Conservation (phyloP, 2,329 filamentous ascomycete genomes). For the Davidsoniella virescens region DNA sequence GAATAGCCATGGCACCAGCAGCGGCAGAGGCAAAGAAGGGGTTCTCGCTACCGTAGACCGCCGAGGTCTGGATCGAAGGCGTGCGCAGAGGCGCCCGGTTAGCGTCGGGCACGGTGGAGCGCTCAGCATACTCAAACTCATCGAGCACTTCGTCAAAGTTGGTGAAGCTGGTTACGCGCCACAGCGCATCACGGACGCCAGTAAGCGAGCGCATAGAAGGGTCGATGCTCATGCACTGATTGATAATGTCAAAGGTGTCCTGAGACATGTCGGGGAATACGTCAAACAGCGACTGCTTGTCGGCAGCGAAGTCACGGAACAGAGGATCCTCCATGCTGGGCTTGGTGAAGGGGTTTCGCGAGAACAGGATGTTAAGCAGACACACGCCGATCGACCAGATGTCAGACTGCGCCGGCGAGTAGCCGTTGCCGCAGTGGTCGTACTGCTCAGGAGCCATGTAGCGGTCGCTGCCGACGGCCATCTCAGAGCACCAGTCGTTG, state of each 20-base stretch:
- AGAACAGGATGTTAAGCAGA: slow-evolving; percentile 89
- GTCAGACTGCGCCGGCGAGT: slow-evolving; percentile 84
- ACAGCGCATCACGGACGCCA: slow-evolving; percentile 61
- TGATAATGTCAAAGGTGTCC: slow-evolving; percentile 89
- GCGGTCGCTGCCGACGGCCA: slow-evolving; percentile 87
- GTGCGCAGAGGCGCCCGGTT: slow-evolving; percentile 92
- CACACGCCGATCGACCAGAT: slow-evolving; percentile 97
- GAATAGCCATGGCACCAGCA: neutral
- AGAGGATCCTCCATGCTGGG: slow-evolving; percentile 82
- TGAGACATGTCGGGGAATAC: slow-evolving; percentile 98
- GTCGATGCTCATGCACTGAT: slow-evolving; percentile 79
- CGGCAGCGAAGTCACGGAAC: slow-evolving; percentile 81
- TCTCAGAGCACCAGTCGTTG: slow-evolving; percentile 80
- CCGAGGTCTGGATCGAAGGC: slow-evolving; percentile 80
- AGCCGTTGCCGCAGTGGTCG: slow-evolving; percentile 71
- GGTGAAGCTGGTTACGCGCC: slow-evolving; percentile 76
- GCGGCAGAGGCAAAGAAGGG: slow-evolving; percentile 7
- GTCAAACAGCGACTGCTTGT: slow-evolving; percentile 92
- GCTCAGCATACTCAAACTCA: slow-evolving; percentile 79
- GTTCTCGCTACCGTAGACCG: slow-evolving; percentile 17
- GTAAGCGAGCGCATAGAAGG: slow-evolving; percentile 72
- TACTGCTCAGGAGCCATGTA: slow-evolving; percentile 99
- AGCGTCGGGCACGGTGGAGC: slow-evolving; percentile 61
- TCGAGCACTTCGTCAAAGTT: slow-evolving; percentile 68
- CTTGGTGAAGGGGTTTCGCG: slow-evolving; percentile 85